These are phyloP conservation scores for Botrytis fragariae DNA, from an alignment of 2,329 filamentous ascomycete genomes.

Conservation along the genomic window DNA sequence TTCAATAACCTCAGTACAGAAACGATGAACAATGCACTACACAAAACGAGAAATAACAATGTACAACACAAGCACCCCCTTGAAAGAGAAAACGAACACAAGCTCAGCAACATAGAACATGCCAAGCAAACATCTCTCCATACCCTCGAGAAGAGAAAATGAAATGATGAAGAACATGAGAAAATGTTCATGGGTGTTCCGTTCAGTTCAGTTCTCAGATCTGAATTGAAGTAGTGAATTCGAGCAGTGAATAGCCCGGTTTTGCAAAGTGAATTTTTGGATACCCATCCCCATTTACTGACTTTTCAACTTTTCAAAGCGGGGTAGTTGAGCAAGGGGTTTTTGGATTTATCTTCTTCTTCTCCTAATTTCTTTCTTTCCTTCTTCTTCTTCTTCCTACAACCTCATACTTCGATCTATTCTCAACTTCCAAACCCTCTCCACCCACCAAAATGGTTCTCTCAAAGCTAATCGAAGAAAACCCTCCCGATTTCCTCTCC, in stretches of 20 bases:
- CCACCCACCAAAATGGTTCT: not conserved
- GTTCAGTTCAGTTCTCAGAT: not conserved
- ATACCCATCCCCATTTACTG: not conserved
- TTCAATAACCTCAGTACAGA: not conserved
- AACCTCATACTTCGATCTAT: not conserved
- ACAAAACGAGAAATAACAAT: not conserved
- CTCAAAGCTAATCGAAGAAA: not conserved
- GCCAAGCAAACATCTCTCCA: no score
- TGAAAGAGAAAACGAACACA: not conserved
- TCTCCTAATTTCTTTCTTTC: not conserved
- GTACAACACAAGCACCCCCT: no score
- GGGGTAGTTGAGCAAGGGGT: no score
- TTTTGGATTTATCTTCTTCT: not conserved
- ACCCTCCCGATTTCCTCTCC: not conserved
- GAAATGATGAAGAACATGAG: not conserved
- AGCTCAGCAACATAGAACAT: not conserved
- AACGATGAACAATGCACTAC: fast-evolving
- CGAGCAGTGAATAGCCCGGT: not conserved
- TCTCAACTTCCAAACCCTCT: not conserved
- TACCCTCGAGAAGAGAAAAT: no score
- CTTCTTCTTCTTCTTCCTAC: not conserved
- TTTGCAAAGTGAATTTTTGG: not conserved
- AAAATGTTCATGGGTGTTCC: not conserved
- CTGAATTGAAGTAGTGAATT: not conserved
- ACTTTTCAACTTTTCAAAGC: not conserved